A percentile compares a stretch with the other conserved stretches of the same genome.
Evolutionary conservation across 495 filamentous ascomycete genomes (phyloP).

Genomic region (Penicillium subrubescens): DNA sequence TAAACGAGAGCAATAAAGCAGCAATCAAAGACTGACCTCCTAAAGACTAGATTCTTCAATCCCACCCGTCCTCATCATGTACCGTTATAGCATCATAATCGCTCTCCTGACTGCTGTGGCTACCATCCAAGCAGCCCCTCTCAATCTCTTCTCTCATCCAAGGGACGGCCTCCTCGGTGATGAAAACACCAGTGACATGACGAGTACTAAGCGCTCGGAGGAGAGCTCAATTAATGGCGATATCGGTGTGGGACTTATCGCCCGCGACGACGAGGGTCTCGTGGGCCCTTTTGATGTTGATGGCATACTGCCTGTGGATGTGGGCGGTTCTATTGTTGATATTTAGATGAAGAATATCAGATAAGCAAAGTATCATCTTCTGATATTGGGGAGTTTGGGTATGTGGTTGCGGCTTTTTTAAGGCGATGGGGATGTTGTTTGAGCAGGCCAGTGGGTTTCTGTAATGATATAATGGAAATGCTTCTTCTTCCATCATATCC

Average conservation of each 20-base stretch:
- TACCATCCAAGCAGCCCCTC: not conserved
- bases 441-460: not conserved
- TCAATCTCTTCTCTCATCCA: not conserved
- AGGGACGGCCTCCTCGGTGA: not conserved
- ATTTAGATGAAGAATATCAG: not conserved
- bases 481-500: no score
- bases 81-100: not conserved
- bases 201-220: not conserved
- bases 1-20: not conserved
- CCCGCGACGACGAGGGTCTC: not conserved
- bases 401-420: not conserved
- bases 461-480: not conserved
- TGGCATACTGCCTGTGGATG: not conserved
- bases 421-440: not conserved
- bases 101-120: not conserved
- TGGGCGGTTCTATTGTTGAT: not conserved
- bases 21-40: not conserved
- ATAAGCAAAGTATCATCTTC: not conserved
- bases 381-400: no score
- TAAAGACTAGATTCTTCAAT: not conserved
- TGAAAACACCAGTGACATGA: not conserved
- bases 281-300: not conserved
- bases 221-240: not conserved
- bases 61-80: not conserved
- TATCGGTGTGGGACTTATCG: not conserved